Percentiles rank a stretch among this genome's conserved stretches.
Conservation (phyloP, 805 yeast genomes). For the Myxozyma mucilagina region DNA sequence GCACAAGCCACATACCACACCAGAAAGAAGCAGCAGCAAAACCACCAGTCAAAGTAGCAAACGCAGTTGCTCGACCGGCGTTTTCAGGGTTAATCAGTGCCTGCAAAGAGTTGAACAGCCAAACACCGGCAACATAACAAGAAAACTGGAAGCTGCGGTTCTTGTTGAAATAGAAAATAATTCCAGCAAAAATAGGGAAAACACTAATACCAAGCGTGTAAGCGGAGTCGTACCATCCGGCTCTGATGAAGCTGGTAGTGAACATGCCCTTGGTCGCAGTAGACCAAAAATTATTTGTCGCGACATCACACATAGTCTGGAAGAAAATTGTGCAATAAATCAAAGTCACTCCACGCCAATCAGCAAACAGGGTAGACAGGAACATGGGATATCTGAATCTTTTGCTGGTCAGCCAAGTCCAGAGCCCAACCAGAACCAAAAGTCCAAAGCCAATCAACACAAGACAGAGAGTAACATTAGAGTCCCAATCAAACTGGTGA, state of each 20-base stretch:
- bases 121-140: neutral
- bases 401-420: conserved; percentile 3
- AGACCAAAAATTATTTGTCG: conserved; percentile 6
- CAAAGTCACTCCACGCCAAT: conserved; percentile 1
- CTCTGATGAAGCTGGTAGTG: neutral
- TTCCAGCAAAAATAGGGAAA: neutral
- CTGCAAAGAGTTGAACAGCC: neutral
- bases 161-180: neutral
- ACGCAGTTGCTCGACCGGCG: neutral
- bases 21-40: conserved; percentile 6
- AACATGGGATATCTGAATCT: conserved; percentile 7
- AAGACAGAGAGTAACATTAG: conserved; percentile 3
- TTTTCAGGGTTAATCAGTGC: neutral
- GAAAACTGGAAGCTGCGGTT: neutral
- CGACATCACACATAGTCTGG: conserved; percentile 8
- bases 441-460: conserved; percentile 5
- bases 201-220: neutral
- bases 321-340: neutral
- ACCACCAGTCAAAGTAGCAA: conserved; percentile 1
- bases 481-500: conserved; percentile 11
- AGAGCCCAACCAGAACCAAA: conserved; percentile 1
- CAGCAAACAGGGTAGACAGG: neutral
- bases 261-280: conserved; percentile 4
- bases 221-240: conserved; percentile 6
- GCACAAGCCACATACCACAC: neutral